Conservation (phyloP, 2,329 filamentous ascomycete genomes). For the Sporothrix pseudoabietina region DNA sequence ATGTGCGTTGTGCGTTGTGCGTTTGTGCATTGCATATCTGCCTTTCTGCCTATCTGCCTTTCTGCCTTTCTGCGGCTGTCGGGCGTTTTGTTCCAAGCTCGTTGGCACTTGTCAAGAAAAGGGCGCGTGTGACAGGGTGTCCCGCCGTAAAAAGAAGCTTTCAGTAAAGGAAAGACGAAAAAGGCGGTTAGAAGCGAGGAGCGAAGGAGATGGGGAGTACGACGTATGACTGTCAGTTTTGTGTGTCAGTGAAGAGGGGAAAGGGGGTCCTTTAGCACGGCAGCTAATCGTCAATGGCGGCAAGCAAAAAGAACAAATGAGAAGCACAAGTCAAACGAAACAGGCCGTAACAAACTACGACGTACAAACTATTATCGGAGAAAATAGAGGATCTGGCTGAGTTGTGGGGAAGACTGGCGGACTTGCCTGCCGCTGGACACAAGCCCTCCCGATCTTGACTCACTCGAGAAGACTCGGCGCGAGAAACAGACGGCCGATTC, state of each 20-base stretch:
- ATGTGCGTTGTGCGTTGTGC: neutral
- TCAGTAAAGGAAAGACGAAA: neutral
- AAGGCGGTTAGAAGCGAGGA: conserved; percentile 1
- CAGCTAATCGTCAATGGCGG: neutral
- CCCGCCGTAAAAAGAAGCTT: neutral
- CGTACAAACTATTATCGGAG: neutral
- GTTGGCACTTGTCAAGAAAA: conserved; percentile 21
- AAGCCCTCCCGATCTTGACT: neutral
- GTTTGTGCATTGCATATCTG: neutral
- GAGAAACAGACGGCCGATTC: conserved; percentile 1
- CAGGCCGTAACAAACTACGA: neutral
- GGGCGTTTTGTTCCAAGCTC: too few relatives aligned
- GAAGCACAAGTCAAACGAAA: neutral
- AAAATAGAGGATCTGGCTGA: neutral
- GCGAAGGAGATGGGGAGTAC: neutral
- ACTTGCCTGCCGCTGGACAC: neutral
- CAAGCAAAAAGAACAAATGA: neutral
- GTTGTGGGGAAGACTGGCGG: neutral
- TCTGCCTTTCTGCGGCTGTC: too few relatives aligned
- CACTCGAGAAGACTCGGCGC: neutral
- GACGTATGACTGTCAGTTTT: neutral
- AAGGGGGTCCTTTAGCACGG: neutral
- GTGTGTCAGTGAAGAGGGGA: neutral
- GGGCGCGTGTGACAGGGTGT: conserved; percentile 15
- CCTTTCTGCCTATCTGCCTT: too few relatives aligned